Evolutionary conservation across 805 yeast species (phyloP).

Genomic region (Metschnikowia chrysomelidarum): DNA sequence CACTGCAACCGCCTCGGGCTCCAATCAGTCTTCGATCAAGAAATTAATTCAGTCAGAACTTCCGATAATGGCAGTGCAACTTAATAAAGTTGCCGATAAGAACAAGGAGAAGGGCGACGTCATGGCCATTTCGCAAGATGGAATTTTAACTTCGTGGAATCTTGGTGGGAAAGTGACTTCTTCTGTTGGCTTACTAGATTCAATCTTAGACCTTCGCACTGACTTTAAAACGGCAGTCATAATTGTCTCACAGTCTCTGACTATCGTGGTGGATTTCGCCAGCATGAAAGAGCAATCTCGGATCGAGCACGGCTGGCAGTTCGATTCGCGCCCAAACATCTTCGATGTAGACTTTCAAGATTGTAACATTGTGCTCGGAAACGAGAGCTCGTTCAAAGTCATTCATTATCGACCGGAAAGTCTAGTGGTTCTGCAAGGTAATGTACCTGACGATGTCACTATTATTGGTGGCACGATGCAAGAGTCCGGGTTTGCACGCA

Average conservation of each 20-base stretch:
- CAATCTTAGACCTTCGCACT: conserved; percentile 12
- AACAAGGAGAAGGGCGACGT: conserved; percentile 25
- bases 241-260: conserved; percentile 16
- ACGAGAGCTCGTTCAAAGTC: conserved; percentile 22
- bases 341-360: conserved; percentile 35
- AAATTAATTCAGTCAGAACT: conserved; percentile 15
- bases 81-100: conserved; percentile 24
- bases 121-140: conserved; percentile 24
- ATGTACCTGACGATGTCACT: conserved; percentile 15
- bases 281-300: conserved; percentile 8
- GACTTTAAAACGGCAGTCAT: conserved; percentile 29
- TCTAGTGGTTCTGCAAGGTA: conserved; percentile 4
- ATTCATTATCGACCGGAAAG: conserved; percentile 19
- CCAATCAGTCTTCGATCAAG: conserved; percentile 23
- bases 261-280: conserved; percentile 22
- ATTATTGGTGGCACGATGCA: conserved; percentile 19
- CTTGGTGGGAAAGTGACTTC: conserved; percentile 11
- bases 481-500: conserved; percentile 13
- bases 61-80: conserved; percentile 21
- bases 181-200: conserved; percentile 2
- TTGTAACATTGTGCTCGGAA: conserved; percentile 26
- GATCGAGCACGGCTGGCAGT: conserved; percentile 18
- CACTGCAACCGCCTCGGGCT: conserved; percentile 30
- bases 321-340: conserved; percentile 10
- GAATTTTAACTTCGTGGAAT: conserved; percentile 27